Evolutionary conservation across 1,284 basidiomycete genomes (phyloP).

Genomic region (Fomitopsis schrenkii): DNA sequence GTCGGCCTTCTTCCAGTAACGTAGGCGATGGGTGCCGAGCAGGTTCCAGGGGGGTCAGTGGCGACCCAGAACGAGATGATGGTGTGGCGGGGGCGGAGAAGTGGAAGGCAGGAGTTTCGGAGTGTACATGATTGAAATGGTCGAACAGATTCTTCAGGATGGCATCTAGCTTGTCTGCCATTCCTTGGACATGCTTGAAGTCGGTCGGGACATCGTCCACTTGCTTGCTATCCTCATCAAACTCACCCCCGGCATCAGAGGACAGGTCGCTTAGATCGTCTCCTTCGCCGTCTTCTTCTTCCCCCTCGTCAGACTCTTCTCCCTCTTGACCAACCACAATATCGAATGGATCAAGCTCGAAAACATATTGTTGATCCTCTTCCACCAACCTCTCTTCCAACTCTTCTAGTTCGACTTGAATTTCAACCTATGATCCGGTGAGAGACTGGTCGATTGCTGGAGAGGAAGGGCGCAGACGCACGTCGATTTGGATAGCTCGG

Average conservation of each 20-base stretch:
- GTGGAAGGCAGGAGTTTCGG: constrained; percentile 14
- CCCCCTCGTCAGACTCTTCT: constrained; percentile 54
- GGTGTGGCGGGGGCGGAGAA: constrained; percentile 22
- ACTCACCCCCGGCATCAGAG: constrained; percentile 61
- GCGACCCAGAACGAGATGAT: constrained; percentile 18
- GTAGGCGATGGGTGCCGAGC: constrained; percentile 21
- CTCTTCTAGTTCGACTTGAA: constrained; percentile 94
- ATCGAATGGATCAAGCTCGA: constrained; percentile 84
- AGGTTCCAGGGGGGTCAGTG: constrained; percentile 10
- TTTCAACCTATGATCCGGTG: constrained; percentile 70
- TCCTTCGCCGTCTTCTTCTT: constrained; percentile 45
- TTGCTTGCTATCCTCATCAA: constrained; percentile 39
- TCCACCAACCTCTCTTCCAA: constrained; percentile 67
- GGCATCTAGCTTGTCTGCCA: constrained; percentile 88
- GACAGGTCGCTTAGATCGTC: constrained; percentile 60
- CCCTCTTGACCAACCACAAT: constrained; percentile 71
- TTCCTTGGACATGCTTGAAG: constrained; percentile 72
- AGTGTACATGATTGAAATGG: constrained; percentile 61
- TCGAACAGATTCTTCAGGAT: constrained; percentile 85
- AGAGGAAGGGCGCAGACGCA: constrained; percentile 36
- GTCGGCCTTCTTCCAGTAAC: constrained; percentile 30
- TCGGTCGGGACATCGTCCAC: constrained; percentile 45
- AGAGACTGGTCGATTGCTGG: constrained; percentile 3
- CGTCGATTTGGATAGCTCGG: constrained; percentile 92
- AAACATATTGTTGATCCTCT: constrained; percentile 60